Base-by-base conservation (phyloP, 768 basidiomycete species). In the Crassisporium funariophilum region DNA sequence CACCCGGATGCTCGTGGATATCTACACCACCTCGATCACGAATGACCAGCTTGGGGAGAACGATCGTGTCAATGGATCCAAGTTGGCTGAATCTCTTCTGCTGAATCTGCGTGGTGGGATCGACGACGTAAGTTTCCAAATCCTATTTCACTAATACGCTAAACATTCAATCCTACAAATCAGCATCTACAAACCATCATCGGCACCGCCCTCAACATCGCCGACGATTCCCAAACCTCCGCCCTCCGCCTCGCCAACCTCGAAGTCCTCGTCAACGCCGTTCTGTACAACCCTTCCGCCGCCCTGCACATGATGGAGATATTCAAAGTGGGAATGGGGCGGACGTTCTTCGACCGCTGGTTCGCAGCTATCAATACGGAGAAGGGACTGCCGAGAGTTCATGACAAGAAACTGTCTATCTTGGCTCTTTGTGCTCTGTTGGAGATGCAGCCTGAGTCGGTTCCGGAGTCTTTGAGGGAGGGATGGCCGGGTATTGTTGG, bases 361-460 rank as follows among this genome's bases (percentile, higher is more conserved):
- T 93, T 94, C 61, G 77, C 67, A 9, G 81, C 82, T 9, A 87
- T 92, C 65, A 83, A 82, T 47, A 68, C 69, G 40, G 73, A 75
- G 23, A 71, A 64, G 19, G 77, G 74, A 38, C 76, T 93, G 25
- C 88, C 90, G 10, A 81, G 91, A 15, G 91, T 95, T 35, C 91
- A 95, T 61, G 91, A 95, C 69, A 92, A 93, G 78, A 91, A 87
- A 66, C 70, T 95, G 47, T 82, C 79, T 55, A 81, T 94, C 46
- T 62, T 89, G 47, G 82, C 91, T 8, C 64, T 95, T 46, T 88
- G 84, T 52, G 82, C 83, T 35, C 67, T 94, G 48, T 71, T 95
- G 60, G 89, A 92, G 66, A 69, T 91, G 65, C 73, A 82, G 10
- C 76, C 79, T 2, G 62, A 64, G 7, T 61, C 60, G 38, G 74